These are phyloP conservation scores for Xylariales sp. DNA, from an alignment of 2,329 filamentous ascomycete species.

Conservation along the genomic window DNA sequence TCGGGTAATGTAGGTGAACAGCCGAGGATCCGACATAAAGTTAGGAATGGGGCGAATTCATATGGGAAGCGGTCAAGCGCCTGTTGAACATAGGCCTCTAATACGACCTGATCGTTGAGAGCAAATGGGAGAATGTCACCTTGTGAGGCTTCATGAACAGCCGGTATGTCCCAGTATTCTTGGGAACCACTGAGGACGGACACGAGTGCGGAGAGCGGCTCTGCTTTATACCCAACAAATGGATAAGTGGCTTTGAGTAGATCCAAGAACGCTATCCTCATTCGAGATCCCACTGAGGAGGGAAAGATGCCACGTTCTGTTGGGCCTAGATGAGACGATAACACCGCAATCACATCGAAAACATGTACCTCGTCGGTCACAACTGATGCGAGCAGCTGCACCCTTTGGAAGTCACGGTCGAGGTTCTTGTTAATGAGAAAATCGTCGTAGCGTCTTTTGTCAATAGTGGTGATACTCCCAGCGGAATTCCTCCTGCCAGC, in stretches of 20 bases:
- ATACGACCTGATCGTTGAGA: conserved; percentile 66
- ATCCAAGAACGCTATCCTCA: conserved; percentile 74
- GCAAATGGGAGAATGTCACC: conserved; percentile 56
- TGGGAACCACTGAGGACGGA: conserved; percentile 69
- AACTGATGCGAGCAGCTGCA: conserved; percentile 62
- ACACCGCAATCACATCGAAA: conserved; percentile 64
- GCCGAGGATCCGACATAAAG: conserved; percentile 74
- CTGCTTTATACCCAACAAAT: conserved; percentile 77
- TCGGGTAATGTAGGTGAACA: conserved; percentile 55
- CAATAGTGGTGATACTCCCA: conserved; percentile 71
- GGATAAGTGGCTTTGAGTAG: conserved; percentile 75
- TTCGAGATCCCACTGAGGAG: conserved; percentile 68
- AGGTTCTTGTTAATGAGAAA: conserved; percentile 64
- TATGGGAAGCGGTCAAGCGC: conserved; percentile 85
- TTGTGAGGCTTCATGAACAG: conserved; percentile 50
- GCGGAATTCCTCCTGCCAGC: conserved; percentile 67
- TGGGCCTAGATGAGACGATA: conserved; percentile 61
- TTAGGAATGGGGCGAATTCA: conserved; percentile 83
- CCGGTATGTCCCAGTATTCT: conserved; percentile 65
- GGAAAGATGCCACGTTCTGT: conserved; percentile 61
- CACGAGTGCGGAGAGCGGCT: conserved; percentile 74
- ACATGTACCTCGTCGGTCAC: conserved; percentile 64
- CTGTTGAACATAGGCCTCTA: conserved; percentile 71
- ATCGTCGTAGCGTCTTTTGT: conserved; percentile 68
- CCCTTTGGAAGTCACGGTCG: conserved; percentile 63